Percentiles rank a stretch among this genome's conserved stretches.
These are phyloP conservation scores for Scedosporium aurantiacum DNA, from an alignment of 2,329 filamentous ascomycete species.

Conservation along the genomic window DNA sequence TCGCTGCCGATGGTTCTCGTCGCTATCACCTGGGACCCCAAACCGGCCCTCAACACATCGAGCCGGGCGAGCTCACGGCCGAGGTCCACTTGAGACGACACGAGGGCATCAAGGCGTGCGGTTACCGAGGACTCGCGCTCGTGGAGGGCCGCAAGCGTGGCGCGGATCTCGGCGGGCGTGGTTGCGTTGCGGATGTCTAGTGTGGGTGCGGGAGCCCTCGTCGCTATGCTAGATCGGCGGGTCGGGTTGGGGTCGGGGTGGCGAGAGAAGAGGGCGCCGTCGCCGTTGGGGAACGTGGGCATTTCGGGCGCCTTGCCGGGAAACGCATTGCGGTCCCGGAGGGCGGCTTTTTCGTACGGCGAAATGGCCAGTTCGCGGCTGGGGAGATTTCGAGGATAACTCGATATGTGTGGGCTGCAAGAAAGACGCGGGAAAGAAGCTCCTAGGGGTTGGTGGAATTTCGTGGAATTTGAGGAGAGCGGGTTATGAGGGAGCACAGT, in stretches of 20 bases:
- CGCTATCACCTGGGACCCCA: conserved; percentile 77
- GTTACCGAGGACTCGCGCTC: conserved; percentile 65
- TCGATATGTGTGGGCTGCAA: not conserved
- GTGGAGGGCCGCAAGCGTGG: conserved; percentile 64
- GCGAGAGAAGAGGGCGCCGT: conserved; percentile 16
- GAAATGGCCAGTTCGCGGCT: not conserved
- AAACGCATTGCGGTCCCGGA: conserved; percentile 30
- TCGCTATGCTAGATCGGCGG: conserved; percentile 6
- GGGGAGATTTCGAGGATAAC: not conserved
- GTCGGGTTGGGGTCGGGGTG: conserved; percentile 6
- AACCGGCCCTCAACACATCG: conserved; percentile 77
- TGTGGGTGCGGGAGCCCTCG: conserved; percentile 11
- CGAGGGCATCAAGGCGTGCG: conserved; percentile 60
- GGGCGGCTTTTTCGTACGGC: not conserved
- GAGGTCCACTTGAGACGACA: conserved; percentile 77
- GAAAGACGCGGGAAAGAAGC: not conserved
- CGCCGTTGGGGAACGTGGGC: conserved; percentile 36
- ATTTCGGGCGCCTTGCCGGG: conserved; percentile 30
- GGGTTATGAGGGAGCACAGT: no score
- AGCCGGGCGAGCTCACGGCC: conserved; percentile 77
- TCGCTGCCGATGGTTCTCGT: conserved; percentile 76
- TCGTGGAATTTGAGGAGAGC: not conserved
- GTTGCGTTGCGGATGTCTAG: conserved; percentile 54
- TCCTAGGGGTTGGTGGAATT: not conserved
- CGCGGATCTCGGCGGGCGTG: conserved; percentile 68